Evolutionary conservation across 768 basidiomycete genomes (phyloP), one percentile per base, ranked within the genome.

Genomic region (Rhodotorula graminis): DNA sequence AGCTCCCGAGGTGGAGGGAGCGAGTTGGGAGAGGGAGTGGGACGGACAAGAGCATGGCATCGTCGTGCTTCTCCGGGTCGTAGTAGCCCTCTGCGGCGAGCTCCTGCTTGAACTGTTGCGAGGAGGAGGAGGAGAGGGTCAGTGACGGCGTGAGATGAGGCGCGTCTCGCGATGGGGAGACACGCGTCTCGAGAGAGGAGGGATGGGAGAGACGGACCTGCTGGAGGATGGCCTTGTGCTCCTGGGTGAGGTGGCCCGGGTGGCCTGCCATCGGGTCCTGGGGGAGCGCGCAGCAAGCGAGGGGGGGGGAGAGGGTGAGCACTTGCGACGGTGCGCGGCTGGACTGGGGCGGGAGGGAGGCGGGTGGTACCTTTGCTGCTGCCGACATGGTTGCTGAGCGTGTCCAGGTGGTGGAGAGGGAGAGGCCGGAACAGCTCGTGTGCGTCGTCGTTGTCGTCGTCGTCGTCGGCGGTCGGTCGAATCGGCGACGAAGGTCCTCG

Each of bases 1-100:
- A 55, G 31, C 29, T 0, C 21, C 19, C 27, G 63, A 33, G 47
- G 52, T 59, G 65, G 29, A 72, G 73, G 31, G 63, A 63, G 67
- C 44, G 29, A 46, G 61, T 49, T 61, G 79, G 71, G 33, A 69
- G 75, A 46, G 25, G 46, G 19, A 2, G 58, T 11, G n/a, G 15
- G 52, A 56, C 74, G 29, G 1, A 75, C 75, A 92, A 83, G 60
- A 93, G 83, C 64, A 84, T 84, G 11, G 88, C 83, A 81, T 92
- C 89, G 77, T 88, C 86, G 86, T 89, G 88, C 67, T 89, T 82
- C 73, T 85, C 85, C 21, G 85, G 82, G 23, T 86, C 87, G 78
- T 88, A 89, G 72, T 63, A 73, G n/a, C 85, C 87, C 78, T 87
- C 88, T 2, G 84, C 87, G 74, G 84, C 79, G 71, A 92, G 82